phyloP scores from a whole-genome alignment of 192 early-diverging fungal genomes.

The Umbelopsis sp. region DNA sequence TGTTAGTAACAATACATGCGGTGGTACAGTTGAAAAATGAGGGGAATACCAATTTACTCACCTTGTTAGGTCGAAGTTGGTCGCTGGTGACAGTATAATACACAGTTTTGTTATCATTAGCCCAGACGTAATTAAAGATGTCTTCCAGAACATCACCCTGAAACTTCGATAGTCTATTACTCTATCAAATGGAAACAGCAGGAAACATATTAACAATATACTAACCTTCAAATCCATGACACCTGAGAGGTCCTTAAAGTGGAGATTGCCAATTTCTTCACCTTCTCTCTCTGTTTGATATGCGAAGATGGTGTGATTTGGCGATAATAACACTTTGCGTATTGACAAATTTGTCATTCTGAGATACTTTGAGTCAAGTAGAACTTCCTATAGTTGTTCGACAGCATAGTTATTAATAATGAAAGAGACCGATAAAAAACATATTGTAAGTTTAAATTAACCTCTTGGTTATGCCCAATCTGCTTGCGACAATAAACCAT shows the following conservation, averaged over 20 bases:
- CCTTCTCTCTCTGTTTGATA: slow-evolving; percentile 56
- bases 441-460: slow-evolving; percentile 1
- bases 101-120: slow-evolving; percentile 53
- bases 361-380: slow-evolving; percentile 52
- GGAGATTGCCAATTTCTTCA: slow-evolving; percentile 50
- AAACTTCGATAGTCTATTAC: neutral
- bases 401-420: neutral
- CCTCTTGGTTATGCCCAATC: slow-evolving; percentile 43
- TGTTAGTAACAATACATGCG: neutral
- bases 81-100: slow-evolving; percentile 73
- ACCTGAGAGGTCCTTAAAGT: slow-evolving; percentile 48
- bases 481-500: slow-evolving; percentile 52
- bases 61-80: slow-evolving; percentile 65
- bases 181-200: neutral
- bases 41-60: slow-evolving; percentile 28
- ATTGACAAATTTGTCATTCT: slow-evolving; percentile 45
- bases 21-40: neutral
- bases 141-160: slow-evolving; percentile 46
- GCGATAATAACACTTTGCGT: slow-evolving; percentile 54
- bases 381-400: slow-evolving; percentile 44
- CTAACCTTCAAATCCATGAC: slow-evolving; percentile 41
- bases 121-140: slow-evolving; percentile 76
- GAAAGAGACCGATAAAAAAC: neutral
- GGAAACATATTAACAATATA: neutral
- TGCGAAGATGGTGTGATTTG: slow-evolving; percentile 52